Conservation (phyloP, 192 early-diverging fungal genomes). For the Coemansia sp. region DNA sequence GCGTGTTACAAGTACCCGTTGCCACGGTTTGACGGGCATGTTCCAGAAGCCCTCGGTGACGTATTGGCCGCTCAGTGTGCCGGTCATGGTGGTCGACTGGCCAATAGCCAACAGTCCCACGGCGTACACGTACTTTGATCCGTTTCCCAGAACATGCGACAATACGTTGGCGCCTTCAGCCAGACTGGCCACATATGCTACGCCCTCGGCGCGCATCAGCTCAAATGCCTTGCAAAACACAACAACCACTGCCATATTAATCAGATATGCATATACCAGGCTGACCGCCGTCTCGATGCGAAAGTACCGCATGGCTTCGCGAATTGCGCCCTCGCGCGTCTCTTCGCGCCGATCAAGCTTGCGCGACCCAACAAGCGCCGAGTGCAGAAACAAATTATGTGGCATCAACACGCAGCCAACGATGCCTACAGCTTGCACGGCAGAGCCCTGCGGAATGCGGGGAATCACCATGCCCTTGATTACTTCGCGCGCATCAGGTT, state of each 20-base stretch:
- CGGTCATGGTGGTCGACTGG: conserved; percentile 85
- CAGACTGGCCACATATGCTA: conserved; percentile 40
- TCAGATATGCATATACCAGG: conserved; percentile 63
- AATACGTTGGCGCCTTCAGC: conserved; percentile 58
- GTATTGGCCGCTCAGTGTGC: conserved; percentile 88
- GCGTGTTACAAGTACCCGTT: conserved; percentile 64
- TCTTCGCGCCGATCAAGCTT: conserved; percentile 51
- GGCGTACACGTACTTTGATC: conserved; percentile 74
- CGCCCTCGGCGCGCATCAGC: conserved; percentile 54
- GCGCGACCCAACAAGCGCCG: conserved; percentile 69
- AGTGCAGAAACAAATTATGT: conserved; percentile 89
- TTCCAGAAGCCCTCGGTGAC: conserved; percentile 86
- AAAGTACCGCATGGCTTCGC: conserved; percentile 72
- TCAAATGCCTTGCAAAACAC: conserved; percentile 62
- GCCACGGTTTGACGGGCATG: conserved; percentile 68
- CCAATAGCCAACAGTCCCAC: conserved; percentile 79
- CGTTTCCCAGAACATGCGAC: conserved; percentile 61
- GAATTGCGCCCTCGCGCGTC: conserved; percentile 59
- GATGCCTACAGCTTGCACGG: conserved; percentile 68
- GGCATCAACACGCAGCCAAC: conserved; percentile 80
- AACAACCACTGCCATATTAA: conserved; percentile 72
- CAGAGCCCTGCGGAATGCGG: conserved; percentile 56
- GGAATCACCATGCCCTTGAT: conserved; percentile 63
- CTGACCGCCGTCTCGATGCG: conserved; percentile 62
- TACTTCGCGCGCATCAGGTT: conserved; percentile 56